Base-by-base conservation (phyloP, 352 stramenopile genomes). In the Phytophthora constricta region DNA sequence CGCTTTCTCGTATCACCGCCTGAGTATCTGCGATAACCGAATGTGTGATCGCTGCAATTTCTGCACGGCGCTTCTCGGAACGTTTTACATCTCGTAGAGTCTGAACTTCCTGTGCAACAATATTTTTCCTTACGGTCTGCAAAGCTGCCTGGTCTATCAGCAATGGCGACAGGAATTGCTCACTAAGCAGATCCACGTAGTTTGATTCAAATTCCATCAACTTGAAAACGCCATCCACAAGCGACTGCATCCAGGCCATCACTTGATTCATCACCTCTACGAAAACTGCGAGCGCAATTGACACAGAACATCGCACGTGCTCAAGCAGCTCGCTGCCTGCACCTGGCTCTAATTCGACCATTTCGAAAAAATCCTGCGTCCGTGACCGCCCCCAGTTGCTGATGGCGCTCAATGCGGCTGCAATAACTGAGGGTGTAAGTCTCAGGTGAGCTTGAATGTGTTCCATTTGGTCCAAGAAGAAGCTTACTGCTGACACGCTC, bases 11-110 rank as follows among this genome's bases (percentile, higher is more conserved):
- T 56, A 83, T 74, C 45, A 72, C 51, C 25, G 49, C 19, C 16
- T 62, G 73, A 5, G 79, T 88, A 17, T 89, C 74, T 0, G 62
- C 58, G 28, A 92, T 52, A 37, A 90, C 74, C 23, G 72, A 74
- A 20, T 87, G 64, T 0, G 65, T 78, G 2, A 62, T 53, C 16
- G 58, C 61, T 27, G 66, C 48, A 26, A 84, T 77, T 14, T 67
- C 60, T 7, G 67, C 65, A 2, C 84, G 79, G 48, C 71, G 75
- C 28, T 70, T 58, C 48, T 88, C 81, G 54, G 87, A 81, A 3
- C 70, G 72, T 28, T 87, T 66, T 4, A 89, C 65, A 39, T 89
- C 68, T 5, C 72, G 68, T 19, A 87, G 17, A 5, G 69, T 74
- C 57, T 65, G 79, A 34, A 65, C 72, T 59, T 89, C 75, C 20